These are phyloP conservation scores for Botrytis porri DNA, from an alignment of 2,329 filamentous ascomycete genomes.

Conservation along the genomic window DNA sequence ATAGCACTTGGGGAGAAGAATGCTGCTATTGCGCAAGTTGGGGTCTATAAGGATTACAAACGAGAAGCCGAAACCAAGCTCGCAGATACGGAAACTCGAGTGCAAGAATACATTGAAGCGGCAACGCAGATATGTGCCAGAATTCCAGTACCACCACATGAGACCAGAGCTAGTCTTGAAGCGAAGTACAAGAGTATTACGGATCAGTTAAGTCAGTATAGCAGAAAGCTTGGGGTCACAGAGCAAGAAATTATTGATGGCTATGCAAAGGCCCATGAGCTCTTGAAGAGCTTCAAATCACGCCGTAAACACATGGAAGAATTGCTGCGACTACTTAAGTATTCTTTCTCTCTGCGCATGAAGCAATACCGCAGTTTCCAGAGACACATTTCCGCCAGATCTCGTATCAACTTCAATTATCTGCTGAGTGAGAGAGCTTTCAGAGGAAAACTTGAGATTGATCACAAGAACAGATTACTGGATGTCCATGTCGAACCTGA, in stretches of 20 bases:
- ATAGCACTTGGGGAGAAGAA: constrained; percentile 62
- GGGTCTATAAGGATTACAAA: constrained; percentile 48
- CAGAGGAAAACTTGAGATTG: constrained; percentile 73
- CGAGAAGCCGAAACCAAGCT: constrained; percentile 46
- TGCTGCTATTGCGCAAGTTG: constrained; percentile 50
- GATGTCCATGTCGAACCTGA: constrained; percentile 74
- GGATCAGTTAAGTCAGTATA: constrained; percentile 56
- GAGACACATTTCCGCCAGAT: constrained; percentile 77
- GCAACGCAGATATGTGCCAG: constrained; percentile 55
- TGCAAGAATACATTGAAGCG: constrained; percentile 53
- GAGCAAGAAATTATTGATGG: constrained; percentile 60
- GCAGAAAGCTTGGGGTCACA: constrained; percentile 57
- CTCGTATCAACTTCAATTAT: constrained; percentile 82
- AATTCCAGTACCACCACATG: constrained; percentile 60
- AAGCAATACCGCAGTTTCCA: constrained; percentile 79
- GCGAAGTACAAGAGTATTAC: constrained; percentile 53
- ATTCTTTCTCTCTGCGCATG: constrained; percentile 66
- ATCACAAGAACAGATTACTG: constrained; percentile 72
- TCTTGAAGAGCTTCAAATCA: constrained; percentile 44
- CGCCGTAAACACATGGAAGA: constrained; percentile 46
- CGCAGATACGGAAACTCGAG: constrained; percentile 46
- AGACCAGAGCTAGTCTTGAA: constrained; percentile 57
- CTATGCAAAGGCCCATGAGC: constrained; percentile 42
- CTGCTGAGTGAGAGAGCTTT: constrained; percentile 87
- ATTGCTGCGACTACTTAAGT: constrained; percentile 46